These are phyloP conservation scores for Rhodamnia argentea DNA, from an alignment of 345 rosid species.

Conservation along the genomic window DNA sequence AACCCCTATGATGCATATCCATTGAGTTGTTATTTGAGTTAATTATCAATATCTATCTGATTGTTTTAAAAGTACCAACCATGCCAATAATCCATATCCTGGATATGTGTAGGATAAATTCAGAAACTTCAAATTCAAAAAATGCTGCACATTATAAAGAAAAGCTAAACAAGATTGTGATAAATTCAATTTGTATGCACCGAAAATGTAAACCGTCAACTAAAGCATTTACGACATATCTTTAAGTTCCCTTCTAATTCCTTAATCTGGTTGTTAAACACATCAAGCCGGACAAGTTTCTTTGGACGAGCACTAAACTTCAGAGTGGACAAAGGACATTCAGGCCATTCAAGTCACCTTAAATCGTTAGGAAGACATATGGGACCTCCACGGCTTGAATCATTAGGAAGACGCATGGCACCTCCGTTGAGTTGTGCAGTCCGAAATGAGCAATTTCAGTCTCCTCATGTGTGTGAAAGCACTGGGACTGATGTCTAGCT, in stretches of 20 bases:
- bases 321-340: background rate
- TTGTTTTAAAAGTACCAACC: too few relatives aligned
- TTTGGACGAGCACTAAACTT: background rate
- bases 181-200: background rate
- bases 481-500: background rate
- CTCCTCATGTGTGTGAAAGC: constrained; percentile 7
- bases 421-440: constrained; percentile 3
- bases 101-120: background rate
- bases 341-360: background rate
- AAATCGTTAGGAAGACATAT: background rate
- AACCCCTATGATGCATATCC: background rate
- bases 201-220: background rate
- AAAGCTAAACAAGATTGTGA: background rate
- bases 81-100: too few relatives aligned
- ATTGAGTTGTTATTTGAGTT: too few relatives aligned
- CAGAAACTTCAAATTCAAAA: background rate
- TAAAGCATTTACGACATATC: background rate
- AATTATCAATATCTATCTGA: too few relatives aligned
- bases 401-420: background rate
- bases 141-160: background rate
- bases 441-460: constrained; percentile 9
- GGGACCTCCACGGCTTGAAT: background rate
- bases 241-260: background rate
- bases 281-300: background rate
- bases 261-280: background rate